Conservation (phyloP, 768 basidiomycete species). For the Boletus eberwhitei region DNA sequence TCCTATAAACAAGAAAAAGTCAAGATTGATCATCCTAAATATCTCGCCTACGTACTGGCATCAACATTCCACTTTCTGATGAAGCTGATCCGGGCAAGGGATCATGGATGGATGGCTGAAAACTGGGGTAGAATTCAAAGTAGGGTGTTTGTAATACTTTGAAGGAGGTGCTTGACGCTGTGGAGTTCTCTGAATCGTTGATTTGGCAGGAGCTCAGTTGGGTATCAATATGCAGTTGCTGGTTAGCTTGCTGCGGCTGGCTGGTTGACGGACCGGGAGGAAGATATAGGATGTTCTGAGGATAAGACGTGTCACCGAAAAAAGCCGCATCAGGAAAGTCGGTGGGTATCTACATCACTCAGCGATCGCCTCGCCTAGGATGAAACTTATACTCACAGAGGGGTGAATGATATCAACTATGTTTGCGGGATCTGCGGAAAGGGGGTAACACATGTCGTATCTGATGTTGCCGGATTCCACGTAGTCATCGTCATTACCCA, state of each 20-base stretch:
- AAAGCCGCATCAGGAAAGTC: not conserved
- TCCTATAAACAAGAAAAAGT: constrained; percentile 12
- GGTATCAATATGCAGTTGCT: constrained; percentile 21
- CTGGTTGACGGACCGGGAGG: not conserved
- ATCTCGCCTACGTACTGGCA: constrained; percentile 8
- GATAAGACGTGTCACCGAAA: not conserved
- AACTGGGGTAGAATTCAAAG: not conserved
- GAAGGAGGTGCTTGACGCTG: constrained; percentile 13
- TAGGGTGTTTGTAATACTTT: constrained; percentile 10
- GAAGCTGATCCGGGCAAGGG: constrained; percentile 12
- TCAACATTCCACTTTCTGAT: not conserved
- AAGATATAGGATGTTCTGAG: not conserved
- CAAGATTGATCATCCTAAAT: not conserved
- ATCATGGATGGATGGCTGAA: constrained; percentile 2
- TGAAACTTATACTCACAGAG: constrained; percentile 12
- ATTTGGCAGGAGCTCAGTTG: constrained; percentile 2
- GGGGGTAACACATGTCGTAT: not conserved
- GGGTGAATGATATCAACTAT: not conserved
- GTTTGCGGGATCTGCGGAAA: not conserved
- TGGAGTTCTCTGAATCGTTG: constrained; percentile 15
- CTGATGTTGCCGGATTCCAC: not conserved
- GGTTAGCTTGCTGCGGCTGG: constrained; percentile 8
- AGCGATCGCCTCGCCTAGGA: not conserved
- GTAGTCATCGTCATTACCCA: not conserved
- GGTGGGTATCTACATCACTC: constrained; percentile 7